Evolutionary conservation across 352 stramenopile genomes (phyloP).

Genomic region (Globisporangium polare): DNA sequence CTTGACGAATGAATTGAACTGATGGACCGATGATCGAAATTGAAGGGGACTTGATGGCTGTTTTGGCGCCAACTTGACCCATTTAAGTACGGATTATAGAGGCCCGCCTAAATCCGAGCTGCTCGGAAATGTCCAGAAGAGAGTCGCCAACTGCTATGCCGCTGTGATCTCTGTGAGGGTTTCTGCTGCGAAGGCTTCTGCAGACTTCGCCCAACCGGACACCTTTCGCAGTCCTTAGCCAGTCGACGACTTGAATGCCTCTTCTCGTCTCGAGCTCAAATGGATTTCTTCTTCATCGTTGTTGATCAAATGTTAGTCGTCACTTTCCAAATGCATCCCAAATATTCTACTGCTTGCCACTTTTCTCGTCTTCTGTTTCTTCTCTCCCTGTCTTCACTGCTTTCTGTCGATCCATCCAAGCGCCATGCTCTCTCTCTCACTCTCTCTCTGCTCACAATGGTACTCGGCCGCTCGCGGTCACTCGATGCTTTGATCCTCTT

Average conservation of each 20-base stretch:
- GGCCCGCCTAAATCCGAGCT: not conserved
- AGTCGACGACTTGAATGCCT: too few relatives aligned
- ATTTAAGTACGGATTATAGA: not conserved
- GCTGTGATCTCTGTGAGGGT: too few relatives aligned
- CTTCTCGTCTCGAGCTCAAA: too few relatives aligned
- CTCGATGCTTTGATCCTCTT: too few relatives aligned
- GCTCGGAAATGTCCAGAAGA: not conserved
- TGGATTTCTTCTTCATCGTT: not conserved
- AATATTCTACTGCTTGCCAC: slow-evolving; percentile 1
- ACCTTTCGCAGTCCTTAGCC: too few relatives aligned
- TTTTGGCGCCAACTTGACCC: slow-evolving; percentile 3
- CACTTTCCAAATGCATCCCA: not conserved
- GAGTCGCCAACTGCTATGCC: too few relatives aligned
- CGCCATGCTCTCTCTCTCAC: too few relatives aligned
- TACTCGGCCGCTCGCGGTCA: too few relatives aligned
- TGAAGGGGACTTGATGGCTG: not conserved
- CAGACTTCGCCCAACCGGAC: too few relatives aligned
- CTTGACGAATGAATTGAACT: not conserved
- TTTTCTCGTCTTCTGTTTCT: not conserved
- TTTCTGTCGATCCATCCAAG: not conserved
- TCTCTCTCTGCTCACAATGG: too few relatives aligned
- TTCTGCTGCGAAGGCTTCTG: too few relatives aligned
- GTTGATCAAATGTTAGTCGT: slow-evolving; percentile 1
- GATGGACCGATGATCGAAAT: not conserved
- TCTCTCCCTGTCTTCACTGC: not conserved